Percentiles rank a stretch among this genome's conserved stretches.
Conservation (phyloP, 2,329 filamentous ascomycete genomes). For the Talaromyces sp. region DNA sequence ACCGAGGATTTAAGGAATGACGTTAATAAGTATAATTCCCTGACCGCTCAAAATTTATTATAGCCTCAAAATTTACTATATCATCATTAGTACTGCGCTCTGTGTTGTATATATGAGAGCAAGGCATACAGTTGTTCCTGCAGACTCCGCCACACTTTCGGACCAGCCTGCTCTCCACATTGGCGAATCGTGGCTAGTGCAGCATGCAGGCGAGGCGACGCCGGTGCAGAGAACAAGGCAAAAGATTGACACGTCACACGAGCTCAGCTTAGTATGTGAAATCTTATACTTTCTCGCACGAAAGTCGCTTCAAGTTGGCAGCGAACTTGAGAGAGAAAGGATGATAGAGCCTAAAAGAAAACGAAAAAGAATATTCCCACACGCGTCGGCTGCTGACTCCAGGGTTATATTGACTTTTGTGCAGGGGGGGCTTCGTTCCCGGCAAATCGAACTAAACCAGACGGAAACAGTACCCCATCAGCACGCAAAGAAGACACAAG, state of each 20-base stretch:
- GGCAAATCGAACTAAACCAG: neutral
- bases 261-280: conserved; percentile 14
- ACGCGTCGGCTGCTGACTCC: conserved; percentile 5
- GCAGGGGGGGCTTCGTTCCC: neutral
- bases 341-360: neutral
- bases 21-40: conserved; percentile 6
- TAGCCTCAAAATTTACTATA: conserved; percentile 4
- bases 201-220: conserved; percentile 17
- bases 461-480: neutral
- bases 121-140: conserved; percentile 15
- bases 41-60: conserved; percentile 1
- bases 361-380: conserved; percentile 9
- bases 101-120: conserved; percentile 4
- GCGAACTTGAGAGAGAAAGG: neutral
- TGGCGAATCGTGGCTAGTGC: conserved; percentile 18
- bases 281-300: neutral
- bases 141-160: conserved; percentile 37
- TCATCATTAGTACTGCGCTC: neutral
- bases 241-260: conserved; percentile 19
- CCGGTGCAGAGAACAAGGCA: conserved; percentile 13
- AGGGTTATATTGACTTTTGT: conserved; percentile 12
- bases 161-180: conserved; percentile 25
- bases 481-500: conserved; percentile 2
- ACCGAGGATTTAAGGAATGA: neutral
- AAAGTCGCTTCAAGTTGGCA: neutral